Conservation (phyloP, 2,329 filamentous ascomycete species). For the Leptographium procerum region DNA sequence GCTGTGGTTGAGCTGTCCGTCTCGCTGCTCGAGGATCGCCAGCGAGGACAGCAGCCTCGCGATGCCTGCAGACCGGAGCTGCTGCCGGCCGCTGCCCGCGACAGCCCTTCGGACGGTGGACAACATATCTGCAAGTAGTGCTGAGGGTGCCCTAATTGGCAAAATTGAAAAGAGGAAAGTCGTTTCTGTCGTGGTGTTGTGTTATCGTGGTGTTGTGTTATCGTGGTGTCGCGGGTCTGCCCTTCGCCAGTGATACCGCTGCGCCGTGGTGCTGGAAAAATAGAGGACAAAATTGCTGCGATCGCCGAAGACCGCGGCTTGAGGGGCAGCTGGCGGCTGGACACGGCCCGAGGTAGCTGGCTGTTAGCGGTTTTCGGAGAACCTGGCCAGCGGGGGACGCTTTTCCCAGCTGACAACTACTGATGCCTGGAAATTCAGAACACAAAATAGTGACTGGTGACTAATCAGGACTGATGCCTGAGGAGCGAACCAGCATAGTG, state of each 20-base stretch:
- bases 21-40: slow-evolving; percentile 82
- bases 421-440: neutral
- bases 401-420: neutral
- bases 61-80: slow-evolving; percentile 36
- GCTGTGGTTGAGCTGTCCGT: slow-evolving; percentile 72
- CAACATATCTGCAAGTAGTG: slow-evolving; percentile 6
- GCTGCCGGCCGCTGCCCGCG: slow-evolving; percentile 2
- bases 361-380: neutral
- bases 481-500: neutral
- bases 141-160: neutral
- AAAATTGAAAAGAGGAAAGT: neutral
- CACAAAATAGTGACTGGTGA: neutral
- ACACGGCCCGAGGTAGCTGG: slow-evolving; percentile 25
- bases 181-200: neutral
- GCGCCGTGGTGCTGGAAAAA: neutral
- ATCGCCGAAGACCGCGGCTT: neutral
- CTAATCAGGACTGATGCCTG: neutral
- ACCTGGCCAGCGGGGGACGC: neutral
- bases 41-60: slow-evolving; percentile 73
- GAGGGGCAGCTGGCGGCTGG: slow-evolving; percentile 18
- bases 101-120: slow-evolving; percentile 11
- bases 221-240: neutral
- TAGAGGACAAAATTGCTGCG: neutral
- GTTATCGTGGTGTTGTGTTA: no score
- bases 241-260: neutral